Conservation (phyloP, 2,329 filamentous ascomycete species). For the Diaporthe sp. region DNA sequence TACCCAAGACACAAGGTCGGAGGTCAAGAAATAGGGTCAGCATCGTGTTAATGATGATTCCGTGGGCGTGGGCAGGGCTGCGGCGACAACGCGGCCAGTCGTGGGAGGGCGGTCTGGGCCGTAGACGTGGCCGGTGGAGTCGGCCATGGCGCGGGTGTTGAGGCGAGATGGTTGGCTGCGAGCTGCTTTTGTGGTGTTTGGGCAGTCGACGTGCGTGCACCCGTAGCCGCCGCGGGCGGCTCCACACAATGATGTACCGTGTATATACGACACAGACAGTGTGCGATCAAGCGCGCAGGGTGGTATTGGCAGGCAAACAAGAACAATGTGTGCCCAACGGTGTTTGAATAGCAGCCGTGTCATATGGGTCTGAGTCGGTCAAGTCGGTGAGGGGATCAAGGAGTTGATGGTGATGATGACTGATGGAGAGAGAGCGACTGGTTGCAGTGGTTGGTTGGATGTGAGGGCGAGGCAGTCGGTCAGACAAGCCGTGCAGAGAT, state of each 20-base stretch:
- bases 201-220: constrained; percentile 23
- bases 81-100: constrained; percentile 30
- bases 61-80: background rate
- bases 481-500: constrained; percentile 20
- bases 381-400: constrained; percentile 7
- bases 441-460: constrained; percentile 24
- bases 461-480: background rate
- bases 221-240: constrained; percentile 15
- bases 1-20: constrained; percentile 4
- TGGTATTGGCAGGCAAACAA: background rate
- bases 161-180: constrained; percentile 19
- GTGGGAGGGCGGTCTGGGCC: constrained; percentile 13
- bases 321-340: background rate
- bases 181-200: constrained; percentile 21
- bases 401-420: background rate
- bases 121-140: constrained; percentile 29
- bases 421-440: background rate
- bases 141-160: constrained; percentile 12
- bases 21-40: constrained; percentile 28
- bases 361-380: constrained; percentile 5
- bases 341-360: constrained; percentile 18
- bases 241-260: constrained; percentile 3
- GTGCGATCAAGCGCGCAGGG: constrained; percentile 25
- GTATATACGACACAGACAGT: constrained; percentile 19
- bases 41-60: constrained; percentile 24